Evolutionary conservation across 2,329 filamentous ascomycete genomes (phyloP).

Genomic region (Colletotrichum musicola): DNA sequence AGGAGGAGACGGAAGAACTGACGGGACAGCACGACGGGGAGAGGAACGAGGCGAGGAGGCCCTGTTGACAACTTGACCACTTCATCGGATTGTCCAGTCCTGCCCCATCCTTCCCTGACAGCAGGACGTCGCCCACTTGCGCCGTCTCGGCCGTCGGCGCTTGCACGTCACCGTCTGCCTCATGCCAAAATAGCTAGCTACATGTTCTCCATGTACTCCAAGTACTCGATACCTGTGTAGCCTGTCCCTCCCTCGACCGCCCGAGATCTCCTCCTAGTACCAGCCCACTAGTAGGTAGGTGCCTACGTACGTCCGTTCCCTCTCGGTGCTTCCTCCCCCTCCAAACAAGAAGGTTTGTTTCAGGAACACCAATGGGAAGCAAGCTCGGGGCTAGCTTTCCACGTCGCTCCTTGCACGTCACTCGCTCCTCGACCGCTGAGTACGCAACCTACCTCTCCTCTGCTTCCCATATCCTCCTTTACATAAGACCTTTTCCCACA

Average conservation of each 20-base stretch:
- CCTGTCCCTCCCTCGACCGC: constrained; percentile 1
- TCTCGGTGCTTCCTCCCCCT: constrained; percentile 5
- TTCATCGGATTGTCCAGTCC: too few relatives aligned
- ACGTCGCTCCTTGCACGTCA: constrained; percentile 32
- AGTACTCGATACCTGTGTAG: constrained; percentile 11
- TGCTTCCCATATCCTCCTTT: background rate
- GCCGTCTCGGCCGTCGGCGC: constrained; percentile 17
- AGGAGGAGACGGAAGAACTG: background rate
- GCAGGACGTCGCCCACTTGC: background rate
- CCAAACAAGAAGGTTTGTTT: constrained; percentile 37
- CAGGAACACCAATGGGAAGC: constrained; percentile 39
- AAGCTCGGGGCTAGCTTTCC: constrained; percentile 36
- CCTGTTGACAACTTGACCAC: background rate
- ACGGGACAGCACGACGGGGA: too few relatives aligned
- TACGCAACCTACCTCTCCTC: background rate
- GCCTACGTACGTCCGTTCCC: too few relatives aligned
- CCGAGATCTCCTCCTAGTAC: constrained; percentile 6
- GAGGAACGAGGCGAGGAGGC: background rate
- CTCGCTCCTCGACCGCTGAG: background rate
- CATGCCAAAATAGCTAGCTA: background rate
- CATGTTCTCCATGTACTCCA: background rate
- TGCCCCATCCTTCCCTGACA: too few relatives aligned
- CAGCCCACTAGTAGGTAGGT: too few relatives aligned
- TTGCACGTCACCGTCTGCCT: constrained; percentile 8
- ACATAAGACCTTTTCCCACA: background rate